Conservation (phyloP, 768 basidiomycete species). For the Mycena capillaripes region DNA sequence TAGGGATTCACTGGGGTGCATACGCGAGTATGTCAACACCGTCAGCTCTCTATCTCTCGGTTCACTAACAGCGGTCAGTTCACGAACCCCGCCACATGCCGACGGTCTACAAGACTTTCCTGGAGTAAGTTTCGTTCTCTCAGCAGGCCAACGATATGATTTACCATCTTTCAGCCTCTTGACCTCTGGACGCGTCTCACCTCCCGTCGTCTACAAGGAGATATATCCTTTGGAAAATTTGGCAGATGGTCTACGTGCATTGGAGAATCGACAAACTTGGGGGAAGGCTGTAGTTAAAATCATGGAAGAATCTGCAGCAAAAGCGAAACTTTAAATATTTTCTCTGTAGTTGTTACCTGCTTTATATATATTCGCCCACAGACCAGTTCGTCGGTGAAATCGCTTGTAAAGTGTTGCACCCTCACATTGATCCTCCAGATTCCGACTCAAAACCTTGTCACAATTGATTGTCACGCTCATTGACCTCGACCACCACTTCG, state of each 20-base stretch:
- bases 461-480: no score
- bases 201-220: slow-evolving; percentile 74
- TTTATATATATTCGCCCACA: not conserved
- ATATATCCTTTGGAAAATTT: slow-evolving; percentile 79
- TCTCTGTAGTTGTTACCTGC: not conserved
- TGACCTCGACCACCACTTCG: no score
- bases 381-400: no score
- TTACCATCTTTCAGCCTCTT: slow-evolving; percentile 67
- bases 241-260: slow-evolving; percentile 75
- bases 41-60: not conserved
- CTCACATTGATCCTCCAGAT: no score
- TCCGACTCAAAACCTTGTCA: no score
- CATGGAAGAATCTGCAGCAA: slow-evolving; percentile 58
- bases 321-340: slow-evolving; percentile 57
- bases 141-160: not conserved
- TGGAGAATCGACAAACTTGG: slow-evolving; percentile 92
- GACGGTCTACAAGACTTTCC: slow-evolving; percentile 79
- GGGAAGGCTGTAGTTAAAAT: slow-evolving; percentile 87
- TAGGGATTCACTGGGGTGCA: slow-evolving; percentile 66
- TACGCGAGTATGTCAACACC: slow-evolving; percentile 4
- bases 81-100: slow-evolving; percentile 77
- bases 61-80: slow-evolving; percentile 49
- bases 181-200: slow-evolving; percentile 71
- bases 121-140: slow-evolving; percentile 60
- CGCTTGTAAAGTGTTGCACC: no score